These are phyloP conservation scores for Pleurotus tuber-regium DNA, from an alignment of 768 basidiomycete genomes.

Conservation along the genomic window DNA sequence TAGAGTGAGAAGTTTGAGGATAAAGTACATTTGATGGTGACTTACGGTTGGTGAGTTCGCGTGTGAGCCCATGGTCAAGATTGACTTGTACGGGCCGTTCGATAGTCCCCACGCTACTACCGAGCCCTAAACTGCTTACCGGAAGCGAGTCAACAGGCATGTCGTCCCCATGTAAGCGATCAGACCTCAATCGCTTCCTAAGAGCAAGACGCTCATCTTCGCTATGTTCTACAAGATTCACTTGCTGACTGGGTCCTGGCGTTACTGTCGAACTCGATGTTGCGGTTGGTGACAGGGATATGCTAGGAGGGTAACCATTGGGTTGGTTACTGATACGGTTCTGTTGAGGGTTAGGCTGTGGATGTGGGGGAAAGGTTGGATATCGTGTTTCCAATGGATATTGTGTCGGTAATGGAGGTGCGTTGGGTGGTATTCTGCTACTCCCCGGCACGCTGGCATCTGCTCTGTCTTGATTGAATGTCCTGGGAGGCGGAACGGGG, in stretches of 20 bases:
- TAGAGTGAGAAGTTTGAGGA: constrained; percentile 13
- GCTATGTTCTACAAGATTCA: background rate
- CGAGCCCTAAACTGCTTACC: constrained; percentile 38
- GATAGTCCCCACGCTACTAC: constrained; percentile 28
- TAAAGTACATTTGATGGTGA: constrained; percentile 16
- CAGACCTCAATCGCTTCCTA: background rate
- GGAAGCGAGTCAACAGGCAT: constrained; percentile 19
- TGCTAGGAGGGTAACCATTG: constrained; percentile 5
- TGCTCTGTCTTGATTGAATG: constrained; percentile 34
- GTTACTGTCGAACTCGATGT: background rate
- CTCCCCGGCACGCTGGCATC: constrained; percentile 24
- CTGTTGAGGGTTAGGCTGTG: constrained; percentile 1
- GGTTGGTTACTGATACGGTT: constrained; percentile 1
- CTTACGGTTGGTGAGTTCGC: constrained; percentile 75
- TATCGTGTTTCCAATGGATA: constrained; percentile 12
- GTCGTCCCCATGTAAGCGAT: constrained; percentile 6
- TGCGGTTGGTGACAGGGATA: background rate
- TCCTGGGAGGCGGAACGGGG: constrained; percentile 71
- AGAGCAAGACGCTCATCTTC: constrained; percentile 5
- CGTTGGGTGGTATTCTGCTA: constrained; percentile 15
- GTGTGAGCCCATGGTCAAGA: constrained; percentile 61
- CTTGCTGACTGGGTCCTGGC: background rate
- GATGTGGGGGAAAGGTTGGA: constrained; percentile 3
- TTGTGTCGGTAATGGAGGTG: constrained; percentile 10
- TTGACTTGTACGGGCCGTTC: constrained; percentile 36